Percentiles rank a stretch among this genome's conserved stretches.
Evolutionary conservation across 1,284 basidiomycete species (phyloP).

Genomic region (Entoloma clypeatum): DNA sequence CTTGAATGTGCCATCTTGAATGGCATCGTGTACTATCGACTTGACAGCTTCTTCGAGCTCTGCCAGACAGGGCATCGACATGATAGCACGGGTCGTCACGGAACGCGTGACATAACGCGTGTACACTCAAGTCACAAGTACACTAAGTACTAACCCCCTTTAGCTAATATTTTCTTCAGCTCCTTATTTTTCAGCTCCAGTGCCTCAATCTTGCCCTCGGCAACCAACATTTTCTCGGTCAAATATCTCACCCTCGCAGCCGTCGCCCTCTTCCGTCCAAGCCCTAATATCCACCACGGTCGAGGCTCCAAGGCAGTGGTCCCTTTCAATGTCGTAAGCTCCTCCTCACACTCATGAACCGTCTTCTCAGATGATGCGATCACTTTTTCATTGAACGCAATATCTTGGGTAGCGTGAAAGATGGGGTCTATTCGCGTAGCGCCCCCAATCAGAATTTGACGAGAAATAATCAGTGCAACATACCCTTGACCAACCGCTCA

Average conservation of each 20-base stretch:
- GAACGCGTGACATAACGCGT: background rate
- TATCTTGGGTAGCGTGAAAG: constrained; percentile 82
- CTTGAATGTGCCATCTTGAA: constrained; percentile 21
- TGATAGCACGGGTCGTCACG: background rate
- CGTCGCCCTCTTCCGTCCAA: constrained; percentile 45
- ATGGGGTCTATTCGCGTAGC: constrained; percentile 52
- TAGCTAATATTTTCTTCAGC: constrained; percentile 58
- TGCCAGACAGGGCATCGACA: constrained; percentile 18
- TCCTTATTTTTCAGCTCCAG: constrained; percentile 68
- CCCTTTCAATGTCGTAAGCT: constrained; percentile 64
- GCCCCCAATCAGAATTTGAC: constrained; percentile 2
- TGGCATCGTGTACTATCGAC: constrained; percentile 23
- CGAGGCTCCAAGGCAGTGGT: constrained; percentile 47
- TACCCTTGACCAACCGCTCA: constrained; percentile 73
- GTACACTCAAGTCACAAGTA: background rate
- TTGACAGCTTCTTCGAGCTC: constrained; percentile 23
- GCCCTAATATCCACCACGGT: constrained; percentile 40
- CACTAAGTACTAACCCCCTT: constrained; percentile 18
- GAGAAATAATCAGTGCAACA: constrained; percentile 18
- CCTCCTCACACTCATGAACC: constrained; percentile 72
- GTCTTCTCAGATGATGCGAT: constrained; percentile 65
- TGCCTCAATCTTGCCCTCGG: constrained; percentile 61
- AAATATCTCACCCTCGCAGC: constrained; percentile 65
- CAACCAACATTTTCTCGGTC: constrained; percentile 69
- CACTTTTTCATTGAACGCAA: constrained; percentile 72